phyloP scores from a whole-genome alignment of 441 rosid species.

The Aquilaria agallochum region DNA sequence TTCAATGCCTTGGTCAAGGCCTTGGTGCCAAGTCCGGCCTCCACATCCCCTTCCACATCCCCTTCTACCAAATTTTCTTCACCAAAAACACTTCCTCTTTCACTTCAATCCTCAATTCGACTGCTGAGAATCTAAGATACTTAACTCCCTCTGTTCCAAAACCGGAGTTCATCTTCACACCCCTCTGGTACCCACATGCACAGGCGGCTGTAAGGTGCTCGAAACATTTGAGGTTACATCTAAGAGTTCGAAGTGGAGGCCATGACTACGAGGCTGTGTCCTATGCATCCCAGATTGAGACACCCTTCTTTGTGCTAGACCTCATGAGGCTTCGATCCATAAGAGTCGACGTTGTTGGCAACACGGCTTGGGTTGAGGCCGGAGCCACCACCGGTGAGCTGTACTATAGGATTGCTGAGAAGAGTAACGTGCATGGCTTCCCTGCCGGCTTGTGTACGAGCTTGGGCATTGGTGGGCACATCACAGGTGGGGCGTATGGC shows the following conservation, averaged over 20 bases:
- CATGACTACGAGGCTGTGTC: slow-evolving; percentile 58
- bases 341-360: slow-evolving; percentile 26
- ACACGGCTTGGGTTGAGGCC: slow-evolving; percentile 43
- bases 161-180: slow-evolving; percentile 38
- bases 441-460: slow-evolving; percentile 42
- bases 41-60: slow-evolving; percentile 24
- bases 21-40: slow-evolving; percentile 21
- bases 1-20: slow-evolving; percentile 27
- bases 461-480: slow-evolving; percentile 39
- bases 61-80: slow-evolving; percentile 25
- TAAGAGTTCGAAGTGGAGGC: slow-evolving; percentile 45
- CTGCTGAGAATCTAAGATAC: slow-evolving; percentile 36
- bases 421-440: slow-evolving; percentile 34
- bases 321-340: slow-evolving; percentile 30
- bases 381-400: slow-evolving; percentile 46
- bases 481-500: slow-evolving; percentile 44
- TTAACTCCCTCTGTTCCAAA: slow-evolving; percentile 24
- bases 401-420: slow-evolving; percentile 34
- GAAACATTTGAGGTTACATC: slow-evolving; percentile 24
- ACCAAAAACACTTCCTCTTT: slow-evolving; percentile 25
- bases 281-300: slow-evolving; percentile 23
- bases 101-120: slow-evolving; percentile 21
- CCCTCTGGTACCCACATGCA: slow-evolving; percentile 35
- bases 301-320: slow-evolving; percentile 37
- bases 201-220: slow-evolving; percentile 40